Evolutionary conservation across 352 stramenopile species (phyloP), one percentile per base, ranked within the genome.

Genomic region (Phytophthora cactorum): DNA sequence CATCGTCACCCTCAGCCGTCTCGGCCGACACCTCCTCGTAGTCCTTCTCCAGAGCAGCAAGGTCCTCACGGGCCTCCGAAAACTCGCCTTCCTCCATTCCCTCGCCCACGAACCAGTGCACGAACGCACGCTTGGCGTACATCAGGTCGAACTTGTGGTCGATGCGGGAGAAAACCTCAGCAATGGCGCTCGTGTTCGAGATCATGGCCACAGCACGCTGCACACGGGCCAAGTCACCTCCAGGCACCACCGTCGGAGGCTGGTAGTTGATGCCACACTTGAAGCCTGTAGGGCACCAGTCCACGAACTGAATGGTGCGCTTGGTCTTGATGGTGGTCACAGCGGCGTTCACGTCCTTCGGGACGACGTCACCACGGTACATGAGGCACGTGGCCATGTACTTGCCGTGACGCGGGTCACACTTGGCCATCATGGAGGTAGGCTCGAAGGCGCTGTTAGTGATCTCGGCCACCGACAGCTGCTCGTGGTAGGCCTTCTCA

Each of bases 61-160:
- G 89, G 88, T 99, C 96, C 80, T 59, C 52, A 28, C 52, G 52
- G 38, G 52, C 52, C 25, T 59, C 52, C 12, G 52, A 59, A 36
- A 59, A 59, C 25, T 59, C 52, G 7, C 52, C 52, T 59, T 59
- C 52, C 38, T 59, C 52, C 52, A 59, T 59, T 5, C 52, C 52
- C 1, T 59, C 52, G n/a, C 52, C 52, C 38, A 59, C 52, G 38
- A 50, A 59, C 52, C 52, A 59, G 38, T 59, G 52, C 12, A 59
- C 52, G 15, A 59, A 59, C 52, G 52, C 52, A 29, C 52, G 52
- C 52, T 59, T 59, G 22, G 52, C 52, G 38, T 99, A 99, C 97
- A 99, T 99, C 57, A 99, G 85, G 81, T 99, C 96, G 88, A 99
- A 99, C 91, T 99, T 99, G 90, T 99, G 94, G 80, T 99, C 96